Percentiles rank a stretch among this genome's conserved stretches.
Conservation (phyloP, 305 asterid genomes). For the Caryopteris hybrid region DNA sequence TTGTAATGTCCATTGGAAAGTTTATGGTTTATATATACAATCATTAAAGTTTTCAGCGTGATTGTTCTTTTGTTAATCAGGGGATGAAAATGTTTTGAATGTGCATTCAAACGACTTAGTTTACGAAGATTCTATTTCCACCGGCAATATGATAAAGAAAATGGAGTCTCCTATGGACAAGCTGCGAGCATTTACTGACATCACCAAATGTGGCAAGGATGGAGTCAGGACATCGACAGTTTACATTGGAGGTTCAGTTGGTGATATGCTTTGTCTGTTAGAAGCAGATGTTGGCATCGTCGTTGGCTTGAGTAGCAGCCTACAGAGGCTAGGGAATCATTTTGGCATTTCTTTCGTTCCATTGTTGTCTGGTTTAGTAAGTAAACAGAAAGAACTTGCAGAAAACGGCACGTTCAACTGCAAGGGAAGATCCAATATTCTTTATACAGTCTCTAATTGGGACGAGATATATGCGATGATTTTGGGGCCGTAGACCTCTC, state of each 20-base stretch:
- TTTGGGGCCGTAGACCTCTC: constrained; percentile 34
- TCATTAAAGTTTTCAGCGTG: not conserved
- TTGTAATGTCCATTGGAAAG: not conserved
- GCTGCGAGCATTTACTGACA: constrained; percentile 43
- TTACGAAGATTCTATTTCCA: constrained; percentile 48
- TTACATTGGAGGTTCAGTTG: constrained; percentile 65
- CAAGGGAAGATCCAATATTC: constrained; percentile 36
- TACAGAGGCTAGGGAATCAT: constrained; percentile 39
- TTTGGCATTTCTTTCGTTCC: constrained; percentile 56
- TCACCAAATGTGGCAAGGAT: constrained; percentile 20
- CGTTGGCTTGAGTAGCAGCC: constrained; percentile 44
- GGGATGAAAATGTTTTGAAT: constrained; percentile 21
- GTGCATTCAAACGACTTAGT: constrained; percentile 57
- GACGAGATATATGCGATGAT: constrained; percentile 54
- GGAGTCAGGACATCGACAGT: constrained; percentile 34
- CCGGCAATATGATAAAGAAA: constrained; percentile 46
- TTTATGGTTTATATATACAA: not conserved
- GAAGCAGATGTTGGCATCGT: constrained; percentile 68
- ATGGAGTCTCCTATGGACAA: constrained; percentile 67
- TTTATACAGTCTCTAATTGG: constrained; percentile 64
- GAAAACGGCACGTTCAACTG: constrained; percentile 25
- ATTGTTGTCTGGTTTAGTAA: constrained; percentile 49
- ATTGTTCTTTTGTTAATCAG: constrained; percentile 29
- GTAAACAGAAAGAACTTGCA: constrained; percentile 39
- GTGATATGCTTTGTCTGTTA: constrained; percentile 60